Evolutionary conservation across 345 rosid species (phyloP), one percentile per base, ranked within the genome.

Genomic region (Salix brachista): DNA sequence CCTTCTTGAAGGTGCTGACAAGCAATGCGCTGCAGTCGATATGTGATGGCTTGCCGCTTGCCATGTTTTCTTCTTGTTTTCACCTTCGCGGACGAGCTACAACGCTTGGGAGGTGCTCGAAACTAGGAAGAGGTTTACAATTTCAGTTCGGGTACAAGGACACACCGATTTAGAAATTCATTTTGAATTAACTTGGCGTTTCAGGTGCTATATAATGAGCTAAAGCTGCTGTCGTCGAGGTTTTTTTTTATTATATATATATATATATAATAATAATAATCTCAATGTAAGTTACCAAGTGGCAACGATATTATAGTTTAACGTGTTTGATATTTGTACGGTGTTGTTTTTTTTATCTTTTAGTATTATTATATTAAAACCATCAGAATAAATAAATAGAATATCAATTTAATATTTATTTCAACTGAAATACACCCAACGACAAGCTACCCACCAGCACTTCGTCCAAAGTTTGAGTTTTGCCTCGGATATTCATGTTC

Each of bases 1-100:
- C 86, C 75, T 80, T 83, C 80, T 37, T 88, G 76, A 88, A 74
- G 77, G 83, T 82, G 70, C 65, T 36, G 84, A 81, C 70, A 7
- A 90, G 75, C 39, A 88, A 76, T 26, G 82, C 39, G 67, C 69
- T 32, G 75, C 82, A 82, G 75, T 79, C 83, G 73, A 71, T 69
- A 32, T 66, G 75, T 13, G 84, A 78, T 65, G 58, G 48, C 67
- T 81, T 80, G 69, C 32, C 75, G 66, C 74, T 71, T 4, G 82
- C 62, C 91, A 86, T 89, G 80, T 65, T 65, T 77, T 39, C 14
- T 61, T 25, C 1, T 30, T n/a, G 19, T 30, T 10, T 21, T 28
- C 4, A n/a, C 8, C n/a, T 13, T n/a, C 8, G 19, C 14, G 6
- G 36, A 50, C n/a, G 48, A n/a, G 28, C n/a, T 26, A 9, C 14